phyloP scores from a whole-genome alignment of 2,329 filamentous ascomycete species.

The Penicillium sp. region DNA sequence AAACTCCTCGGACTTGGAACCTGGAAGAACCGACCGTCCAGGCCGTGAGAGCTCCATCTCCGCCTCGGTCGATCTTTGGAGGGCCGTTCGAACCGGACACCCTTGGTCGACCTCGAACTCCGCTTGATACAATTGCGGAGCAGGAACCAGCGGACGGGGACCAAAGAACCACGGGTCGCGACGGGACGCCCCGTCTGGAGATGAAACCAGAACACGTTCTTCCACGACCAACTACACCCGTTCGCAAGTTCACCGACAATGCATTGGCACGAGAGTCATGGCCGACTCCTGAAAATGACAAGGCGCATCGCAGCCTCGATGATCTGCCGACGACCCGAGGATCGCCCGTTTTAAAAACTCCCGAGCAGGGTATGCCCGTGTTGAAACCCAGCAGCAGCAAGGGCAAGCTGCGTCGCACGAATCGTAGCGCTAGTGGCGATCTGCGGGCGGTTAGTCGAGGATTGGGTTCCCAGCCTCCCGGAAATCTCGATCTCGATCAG shows the following conservation, averaged over 20 bases:
- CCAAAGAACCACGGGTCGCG: conserved; percentile 36
- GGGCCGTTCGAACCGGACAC: conserved; percentile 27
- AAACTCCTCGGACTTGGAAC: conserved; percentile 26
- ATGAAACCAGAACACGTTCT: conserved; percentile 40
- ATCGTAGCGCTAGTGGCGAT: conserved; percentile 66
- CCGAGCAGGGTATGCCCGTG: conserved; percentile 28
- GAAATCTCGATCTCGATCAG: conserved; percentile 33
- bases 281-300: conserved; percentile 26
- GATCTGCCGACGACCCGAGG: conserved; percentile 29
- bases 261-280: conserved; percentile 27
- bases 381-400: conserved; percentile 45
- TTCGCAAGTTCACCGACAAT: conserved; percentile 33
- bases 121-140: conserved; percentile 51
- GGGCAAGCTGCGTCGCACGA: conserved; percentile 60
- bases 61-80: conserved; percentile 33
- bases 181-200: conserved; percentile 32
- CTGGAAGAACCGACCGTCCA: conserved; percentile 23
- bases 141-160: conserved; percentile 36
- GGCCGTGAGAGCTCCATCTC: conserved; percentile 20
- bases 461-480: conserved; percentile 28
- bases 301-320: conserved; percentile 12
- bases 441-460: conserved; percentile 62
- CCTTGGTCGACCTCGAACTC: conserved; percentile 36
- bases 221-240: conserved; percentile 28
- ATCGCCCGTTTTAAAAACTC: conserved; percentile 31